Evolutionary conservation across 1,139 yeast genomes (phyloP).

Genomic region (Sugiyamaella sp.): DNA sequence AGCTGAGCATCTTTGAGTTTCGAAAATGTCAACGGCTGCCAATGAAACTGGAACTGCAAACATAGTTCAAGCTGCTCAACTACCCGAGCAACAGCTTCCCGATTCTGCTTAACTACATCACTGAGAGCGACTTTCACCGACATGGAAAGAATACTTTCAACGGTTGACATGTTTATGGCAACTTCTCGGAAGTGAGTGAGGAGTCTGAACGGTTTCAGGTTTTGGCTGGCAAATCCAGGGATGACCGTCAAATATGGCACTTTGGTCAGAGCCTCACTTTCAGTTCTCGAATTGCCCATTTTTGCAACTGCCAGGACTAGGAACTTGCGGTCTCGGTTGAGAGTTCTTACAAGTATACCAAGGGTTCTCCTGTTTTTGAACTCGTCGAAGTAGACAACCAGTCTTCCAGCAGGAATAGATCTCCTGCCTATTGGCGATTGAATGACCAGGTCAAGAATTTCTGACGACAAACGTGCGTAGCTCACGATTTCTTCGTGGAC

Average conservation of each 20-base stretch:
- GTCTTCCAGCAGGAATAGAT: constrained; percentile 59
- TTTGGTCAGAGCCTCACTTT: background rate
- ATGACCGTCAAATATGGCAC: constrained; percentile 57
- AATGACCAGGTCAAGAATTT: constrained; percentile 53
- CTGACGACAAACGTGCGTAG: constrained; percentile 50
- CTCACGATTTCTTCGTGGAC: constrained; percentile 52
- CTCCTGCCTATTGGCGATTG: constrained; percentile 52
- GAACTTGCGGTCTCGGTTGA: constrained; percentile 19
- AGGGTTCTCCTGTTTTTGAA: constrained; percentile 20
- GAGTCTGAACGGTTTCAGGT: constrained; percentile 39
- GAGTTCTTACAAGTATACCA: constrained; percentile 46
- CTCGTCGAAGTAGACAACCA: constrained; percentile 60
- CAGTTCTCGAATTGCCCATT: constrained; percentile 20
- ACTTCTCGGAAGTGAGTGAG: constrained; percentile 41
- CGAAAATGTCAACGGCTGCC: constrained; percentile 46
- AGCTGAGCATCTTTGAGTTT: constrained; percentile 29
- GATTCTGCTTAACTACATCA: constrained; percentile 51
- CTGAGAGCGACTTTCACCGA: constrained; percentile 49
- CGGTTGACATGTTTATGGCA: constrained; percentile 50
- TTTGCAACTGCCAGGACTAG: constrained; percentile 21
- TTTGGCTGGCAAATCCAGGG: constrained; percentile 39
- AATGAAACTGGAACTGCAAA: constrained; percentile 49
- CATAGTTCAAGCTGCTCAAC: constrained; percentile 48
- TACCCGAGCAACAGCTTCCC: constrained; percentile 49
- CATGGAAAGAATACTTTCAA: constrained; percentile 57